These are phyloP conservation scores for Plectosphaerella plurivora DNA, from an alignment of 2,329 filamentous ascomycete species.

Conservation along the genomic window DNA sequence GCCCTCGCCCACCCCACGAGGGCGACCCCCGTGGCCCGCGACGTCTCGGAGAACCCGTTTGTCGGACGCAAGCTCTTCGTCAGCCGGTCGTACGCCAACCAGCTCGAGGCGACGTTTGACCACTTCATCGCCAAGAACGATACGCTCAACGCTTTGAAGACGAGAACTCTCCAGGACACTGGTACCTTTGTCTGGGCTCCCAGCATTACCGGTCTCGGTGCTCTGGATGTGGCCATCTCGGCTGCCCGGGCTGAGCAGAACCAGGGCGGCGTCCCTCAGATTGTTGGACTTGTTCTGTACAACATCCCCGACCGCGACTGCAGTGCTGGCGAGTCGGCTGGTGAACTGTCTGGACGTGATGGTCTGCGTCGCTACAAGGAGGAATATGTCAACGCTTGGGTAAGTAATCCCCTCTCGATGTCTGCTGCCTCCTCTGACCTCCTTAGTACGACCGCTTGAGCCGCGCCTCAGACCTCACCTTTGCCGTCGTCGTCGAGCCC, in stretches of 20 bases:
- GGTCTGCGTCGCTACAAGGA: slow-evolving; percentile 32
- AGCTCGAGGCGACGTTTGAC: slow-evolving; percentile 29
- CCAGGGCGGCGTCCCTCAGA: slow-evolving; percentile 24
- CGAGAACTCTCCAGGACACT: slow-evolving; percentile 25
- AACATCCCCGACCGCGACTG: slow-evolving; percentile 37
- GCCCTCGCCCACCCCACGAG: not conserved
- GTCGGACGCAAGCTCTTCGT: slow-evolving; percentile 38
- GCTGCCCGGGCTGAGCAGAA: slow-evolving; percentile 24
- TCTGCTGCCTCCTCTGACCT: too few species aligned
- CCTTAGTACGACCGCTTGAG: slow-evolving; percentile 19
- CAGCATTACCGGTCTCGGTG: slow-evolving; percentile 22
- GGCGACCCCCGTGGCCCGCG: not conserved
- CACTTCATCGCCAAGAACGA: slow-evolving; percentile 28
- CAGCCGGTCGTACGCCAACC: slow-evolving; percentile 30
- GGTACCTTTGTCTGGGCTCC: slow-evolving; percentile 37
- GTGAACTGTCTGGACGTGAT: slow-evolving; percentile 28
- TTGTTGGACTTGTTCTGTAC: slow-evolving; percentile 36
- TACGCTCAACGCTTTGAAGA: slow-evolving; percentile 25
- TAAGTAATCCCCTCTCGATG: too few species aligned
- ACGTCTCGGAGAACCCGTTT: slow-evolving; percentile 32
- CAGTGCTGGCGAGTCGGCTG: slow-evolving; percentile 31
- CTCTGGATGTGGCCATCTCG: slow-evolving; percentile 29
- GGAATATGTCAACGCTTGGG: slow-evolving; percentile 28
- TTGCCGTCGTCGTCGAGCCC: slow-evolving; percentile 37
- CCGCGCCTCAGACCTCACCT: slow-evolving; percentile 27